Evolutionary conservation across 208 protist genomes (phyloP).

Genomic region (Polymyxa betae): DNA sequence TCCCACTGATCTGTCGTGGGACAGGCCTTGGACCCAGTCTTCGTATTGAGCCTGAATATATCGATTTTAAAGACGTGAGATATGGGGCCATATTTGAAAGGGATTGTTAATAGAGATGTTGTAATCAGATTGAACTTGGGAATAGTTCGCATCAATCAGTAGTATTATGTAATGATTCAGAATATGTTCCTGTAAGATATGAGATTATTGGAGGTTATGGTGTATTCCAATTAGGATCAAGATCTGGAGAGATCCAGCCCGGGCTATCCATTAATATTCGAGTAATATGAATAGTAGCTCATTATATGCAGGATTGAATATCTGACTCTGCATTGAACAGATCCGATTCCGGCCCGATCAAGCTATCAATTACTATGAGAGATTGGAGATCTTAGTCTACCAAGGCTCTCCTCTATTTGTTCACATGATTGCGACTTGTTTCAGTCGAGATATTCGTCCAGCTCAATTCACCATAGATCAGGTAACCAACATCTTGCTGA

Average conservation of each 20-base stretch:
- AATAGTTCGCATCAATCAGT: background rate
- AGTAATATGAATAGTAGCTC: background rate
- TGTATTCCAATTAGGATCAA: background rate
- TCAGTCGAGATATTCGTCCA: background rate
- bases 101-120: background rate
- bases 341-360: background rate
- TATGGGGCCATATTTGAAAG: background rate
- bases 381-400: background rate
- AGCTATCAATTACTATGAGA: slow-evolving; percentile 17
- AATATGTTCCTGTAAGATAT: background rate
- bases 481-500: no score
- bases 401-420: background rate
- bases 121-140: background rate
- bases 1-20: background rate
- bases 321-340: slow-evolving; percentile 4
- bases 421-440: background rate
- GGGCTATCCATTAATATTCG: background rate
- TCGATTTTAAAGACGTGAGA: slow-evolving; percentile 32
- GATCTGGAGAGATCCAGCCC: background rate
- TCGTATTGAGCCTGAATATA: background rate
- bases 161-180: background rate
- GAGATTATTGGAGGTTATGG: slow-evolving; percentile 4
- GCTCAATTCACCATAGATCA: background rate
- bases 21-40: no score
- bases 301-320: background rate